A percentile compares a stretch with the other conserved stretches of the same genome.
phyloP scores from a whole-genome alignment of 352 stramenopile species.

The Phytophthora hybrid region DNA sequence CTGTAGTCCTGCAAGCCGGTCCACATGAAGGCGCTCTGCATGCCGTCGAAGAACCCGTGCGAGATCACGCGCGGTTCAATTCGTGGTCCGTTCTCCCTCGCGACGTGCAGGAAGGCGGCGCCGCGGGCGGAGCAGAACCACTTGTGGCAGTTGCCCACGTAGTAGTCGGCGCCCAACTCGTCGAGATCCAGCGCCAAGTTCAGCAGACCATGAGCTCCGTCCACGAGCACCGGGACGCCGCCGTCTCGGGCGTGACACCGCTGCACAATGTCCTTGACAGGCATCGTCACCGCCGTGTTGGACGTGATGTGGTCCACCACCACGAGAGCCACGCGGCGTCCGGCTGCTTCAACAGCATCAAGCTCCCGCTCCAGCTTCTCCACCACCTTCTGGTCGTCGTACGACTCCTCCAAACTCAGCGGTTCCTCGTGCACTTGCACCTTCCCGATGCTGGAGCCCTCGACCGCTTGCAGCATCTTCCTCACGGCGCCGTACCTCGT shows the following conservation, averaged over 20 bases:
- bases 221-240: slow-evolving; percentile 81
- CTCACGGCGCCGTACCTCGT: slow-evolving; percentile 93
- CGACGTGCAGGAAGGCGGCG: slow-evolving; percentile 89
- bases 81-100: slow-evolving; percentile 19
- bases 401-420: slow-evolving; percentile 69
- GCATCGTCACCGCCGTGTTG: slow-evolving; percentile 92
- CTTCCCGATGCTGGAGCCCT: slow-evolving; percentile 10
- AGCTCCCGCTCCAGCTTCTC: slow-evolving; percentile 47
- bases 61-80: slow-evolving; percentile 89
- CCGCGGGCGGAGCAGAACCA: slow-evolving; percentile 93
- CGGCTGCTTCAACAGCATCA: slow-evolving; percentile 33
- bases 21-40: slow-evolving; percentile 94
- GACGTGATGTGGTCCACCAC: slow-evolving; percentile 95
- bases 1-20: slow-evolving; percentile 94
- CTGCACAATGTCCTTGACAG: slow-evolving; percentile 80
- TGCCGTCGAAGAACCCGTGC: slow-evolving; percentile 90
- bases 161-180: slow-evolving; percentile 89
- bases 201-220: slow-evolving; percentile 93
- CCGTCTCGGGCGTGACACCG: slow-evolving; percentile 50
- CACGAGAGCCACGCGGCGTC: slow-evolving; percentile 63
- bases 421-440: slow-evolving; percentile 66
- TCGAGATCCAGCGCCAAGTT: slow-evolving; percentile 82
- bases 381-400: slow-evolving; percentile 64
- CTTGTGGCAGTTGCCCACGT: slow-evolving; percentile 96
- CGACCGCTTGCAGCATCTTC: slow-evolving; percentile 87